phyloP scores from a whole-genome alignment of 2,329 filamentous ascomycete species.

The Monilinia fructicola region DNA sequence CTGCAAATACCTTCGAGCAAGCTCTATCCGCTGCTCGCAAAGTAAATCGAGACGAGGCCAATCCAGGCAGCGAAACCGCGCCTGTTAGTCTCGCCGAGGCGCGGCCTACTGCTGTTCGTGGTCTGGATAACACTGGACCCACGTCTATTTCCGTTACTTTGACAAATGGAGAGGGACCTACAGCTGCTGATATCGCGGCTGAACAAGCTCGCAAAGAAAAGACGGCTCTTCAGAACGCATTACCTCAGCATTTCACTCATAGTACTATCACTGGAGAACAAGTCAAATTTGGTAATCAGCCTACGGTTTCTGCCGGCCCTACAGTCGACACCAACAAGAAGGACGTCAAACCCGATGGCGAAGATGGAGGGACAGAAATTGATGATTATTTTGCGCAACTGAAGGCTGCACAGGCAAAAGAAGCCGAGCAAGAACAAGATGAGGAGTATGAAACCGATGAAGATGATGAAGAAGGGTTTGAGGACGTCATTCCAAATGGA shows the following conservation, averaged over 20 bases:
- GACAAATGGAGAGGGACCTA: conserved; percentile 63
- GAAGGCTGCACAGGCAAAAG: conserved; percentile 58
- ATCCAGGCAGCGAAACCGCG: conserved; percentile 62
- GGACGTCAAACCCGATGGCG: conserved; percentile 42
- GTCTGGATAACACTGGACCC: conserved; percentile 63
- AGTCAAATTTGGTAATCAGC: conserved; percentile 49
- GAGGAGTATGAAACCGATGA: conserved; percentile 53
- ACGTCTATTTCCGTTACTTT: conserved; percentile 70
- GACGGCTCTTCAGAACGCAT: conserved; percentile 64
- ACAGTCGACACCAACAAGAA: conserved; percentile 50
- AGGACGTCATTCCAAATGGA: conserved; percentile 45
- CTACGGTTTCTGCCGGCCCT: conserved; percentile 42
- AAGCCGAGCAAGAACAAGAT: conserved; percentile 50
- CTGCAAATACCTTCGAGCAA: conserved; percentile 71
- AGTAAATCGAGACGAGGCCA: conserved; percentile 63
- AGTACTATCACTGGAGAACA: conserved; percentile 66
- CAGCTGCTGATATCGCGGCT: conserved; percentile 64
- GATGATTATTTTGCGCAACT: conserved; percentile 68
- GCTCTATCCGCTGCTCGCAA: conserved; percentile 63
- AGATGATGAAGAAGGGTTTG: conserved; percentile 47
- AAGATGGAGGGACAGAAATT: conserved; percentile 55
- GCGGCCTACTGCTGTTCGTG: conserved; percentile 67
- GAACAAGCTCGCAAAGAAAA: conserved; percentile 65
- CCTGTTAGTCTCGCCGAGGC: conserved; percentile 54
- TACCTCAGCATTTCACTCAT: conserved; percentile 70